Evolutionary conservation across 192 early-diverging fungal species (phyloP).

Genomic region (Glomus cerebriforme): DNA sequence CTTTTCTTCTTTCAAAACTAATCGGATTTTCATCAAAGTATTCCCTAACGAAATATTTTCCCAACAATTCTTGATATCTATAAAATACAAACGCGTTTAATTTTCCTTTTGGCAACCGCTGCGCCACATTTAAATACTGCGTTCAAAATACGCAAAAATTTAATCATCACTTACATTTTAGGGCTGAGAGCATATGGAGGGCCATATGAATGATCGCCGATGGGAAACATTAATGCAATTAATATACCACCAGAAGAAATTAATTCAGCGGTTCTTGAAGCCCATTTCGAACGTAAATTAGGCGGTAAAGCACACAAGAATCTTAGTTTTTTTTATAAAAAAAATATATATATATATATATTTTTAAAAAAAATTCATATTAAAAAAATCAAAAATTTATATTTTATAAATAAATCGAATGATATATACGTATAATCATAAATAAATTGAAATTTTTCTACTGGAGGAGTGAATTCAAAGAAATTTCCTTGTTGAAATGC

Average conservation of each 20-base stretch:
- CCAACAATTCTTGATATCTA: conserved; percentile 3
- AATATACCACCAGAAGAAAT: conserved; percentile 66
- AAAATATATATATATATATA: no score
- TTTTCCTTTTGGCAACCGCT: not conserved
- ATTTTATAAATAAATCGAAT: not conserved
- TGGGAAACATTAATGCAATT: conserved; percentile 78
- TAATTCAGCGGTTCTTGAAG: conserved; percentile 63
- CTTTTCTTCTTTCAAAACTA: not conserved
- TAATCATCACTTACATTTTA: conserved; percentile 53
- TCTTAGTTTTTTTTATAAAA: conserved; percentile 28
- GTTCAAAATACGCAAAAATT: not conserved
- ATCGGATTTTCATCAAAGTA: not conserved
- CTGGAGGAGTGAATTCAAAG: conserved; percentile 63
- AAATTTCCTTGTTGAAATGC: conserved; percentile 69
- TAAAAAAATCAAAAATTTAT: conserved; percentile 20
- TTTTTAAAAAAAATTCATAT: no score
- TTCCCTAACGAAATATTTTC: not conserved
- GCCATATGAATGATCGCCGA: conserved; percentile 63
- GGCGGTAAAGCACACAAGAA: conserved; percentile 82
- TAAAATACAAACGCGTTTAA: not conserved
- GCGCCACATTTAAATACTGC: no score
- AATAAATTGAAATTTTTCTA: conserved; percentile 66
- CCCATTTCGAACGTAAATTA: conserved; percentile 64
- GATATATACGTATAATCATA: conserved; percentile 78
- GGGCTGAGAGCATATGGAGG: conserved; percentile 73